These are phyloP conservation scores for Sporothrix brunneoviolacea DNA, from an alignment of 2,329 filamentous ascomycete species.

Conservation along the genomic window DNA sequence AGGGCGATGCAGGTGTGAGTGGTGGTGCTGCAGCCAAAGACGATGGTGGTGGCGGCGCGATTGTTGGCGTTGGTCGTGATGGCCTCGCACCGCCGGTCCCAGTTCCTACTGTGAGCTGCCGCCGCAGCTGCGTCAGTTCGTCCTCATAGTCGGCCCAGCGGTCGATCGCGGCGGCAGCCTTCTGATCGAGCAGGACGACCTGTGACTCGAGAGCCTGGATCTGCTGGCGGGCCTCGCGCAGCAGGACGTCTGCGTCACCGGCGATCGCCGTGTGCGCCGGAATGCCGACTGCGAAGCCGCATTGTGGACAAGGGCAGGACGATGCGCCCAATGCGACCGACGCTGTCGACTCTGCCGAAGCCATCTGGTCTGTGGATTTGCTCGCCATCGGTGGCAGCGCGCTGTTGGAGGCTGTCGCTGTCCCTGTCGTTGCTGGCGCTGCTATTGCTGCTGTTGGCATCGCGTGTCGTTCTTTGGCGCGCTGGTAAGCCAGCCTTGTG, in stretches of 20 bases:
- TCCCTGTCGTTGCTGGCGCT: background rate
- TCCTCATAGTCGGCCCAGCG: conserved; percentile 76
- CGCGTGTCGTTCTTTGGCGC: background rate
- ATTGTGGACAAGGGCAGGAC: conserved; percentile 16
- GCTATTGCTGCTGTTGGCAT: background rate
- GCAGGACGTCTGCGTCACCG: conserved; percentile 24
- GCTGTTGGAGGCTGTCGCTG: no score
- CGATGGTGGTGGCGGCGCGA: conserved; percentile 24
- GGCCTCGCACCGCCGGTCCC: no score
- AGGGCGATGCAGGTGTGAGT: conserved; percentile 25
- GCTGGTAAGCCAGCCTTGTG: no score
- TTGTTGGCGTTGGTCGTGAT: conserved; percentile 8
- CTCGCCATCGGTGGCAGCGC: no score
- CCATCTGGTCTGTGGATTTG: background rate
- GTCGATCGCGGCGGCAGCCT: conserved; percentile 58
- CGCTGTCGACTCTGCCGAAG: background rate
- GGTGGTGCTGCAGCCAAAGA: conserved; percentile 21
- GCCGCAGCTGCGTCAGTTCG: conserved; percentile 57
- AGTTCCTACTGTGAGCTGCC: no score
- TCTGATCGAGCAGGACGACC: conserved; percentile 62
- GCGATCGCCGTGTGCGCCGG: background rate
- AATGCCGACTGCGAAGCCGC: conserved; percentile 12
- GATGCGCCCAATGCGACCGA: background rate
- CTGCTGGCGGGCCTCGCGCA: conserved; percentile 50
- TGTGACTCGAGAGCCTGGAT: conserved; percentile 66